These are phyloP conservation scores for Lanmaoa pseudosensibilis DNA, from an alignment of 768 basidiomycete species.

Conservation along the genomic window DNA sequence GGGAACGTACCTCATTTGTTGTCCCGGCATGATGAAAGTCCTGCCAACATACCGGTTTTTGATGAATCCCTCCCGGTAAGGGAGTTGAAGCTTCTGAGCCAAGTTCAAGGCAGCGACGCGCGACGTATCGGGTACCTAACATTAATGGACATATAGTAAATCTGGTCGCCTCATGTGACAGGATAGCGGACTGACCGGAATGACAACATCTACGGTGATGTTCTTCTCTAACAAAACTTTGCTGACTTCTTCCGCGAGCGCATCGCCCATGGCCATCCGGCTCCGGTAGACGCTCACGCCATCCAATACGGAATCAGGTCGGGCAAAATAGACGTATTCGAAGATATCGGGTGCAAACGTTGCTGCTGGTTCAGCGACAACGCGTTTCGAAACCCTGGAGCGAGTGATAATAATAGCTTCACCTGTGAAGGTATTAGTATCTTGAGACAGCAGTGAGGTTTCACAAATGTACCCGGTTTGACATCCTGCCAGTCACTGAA, in stretches of 20 bases:
- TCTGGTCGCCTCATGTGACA: neutral
- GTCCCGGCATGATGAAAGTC: constrained; percentile 99
- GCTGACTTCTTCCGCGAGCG: constrained; percentile 84
- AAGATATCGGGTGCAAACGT: constrained; percentile 97
- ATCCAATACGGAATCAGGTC: constrained; percentile 96
- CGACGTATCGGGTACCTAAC: constrained; percentile 91
- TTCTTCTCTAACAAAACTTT: constrained; percentile 66
- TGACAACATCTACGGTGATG: constrained; percentile 89
- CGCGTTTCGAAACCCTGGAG: constrained; percentile 67
- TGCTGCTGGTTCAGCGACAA: constrained; percentile 64
- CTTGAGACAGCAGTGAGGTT: neutral
- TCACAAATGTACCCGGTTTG: constrained; percentile 63
- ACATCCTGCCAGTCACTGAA: constrained; percentile 95
- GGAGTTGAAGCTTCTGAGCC: constrained; percentile 84
- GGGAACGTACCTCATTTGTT: constrained; percentile 74
- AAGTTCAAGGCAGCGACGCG: constrained; percentile 94
- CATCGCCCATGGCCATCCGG: constrained; percentile 99
- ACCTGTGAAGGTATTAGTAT: constrained; percentile 45
- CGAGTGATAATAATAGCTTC: constrained; percentile 97
- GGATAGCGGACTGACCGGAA: constrained; percentile 58
- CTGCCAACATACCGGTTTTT: constrained; percentile 98
- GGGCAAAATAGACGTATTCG: constrained; percentile 97
- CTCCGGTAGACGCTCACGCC: constrained; percentile 96
- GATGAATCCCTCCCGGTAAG: constrained; percentile 97
- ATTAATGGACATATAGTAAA: neutral